Base-by-base conservation (phyloP, 2,329 filamentous ascomycete species). In the Trichoderma sp. region DNA sequence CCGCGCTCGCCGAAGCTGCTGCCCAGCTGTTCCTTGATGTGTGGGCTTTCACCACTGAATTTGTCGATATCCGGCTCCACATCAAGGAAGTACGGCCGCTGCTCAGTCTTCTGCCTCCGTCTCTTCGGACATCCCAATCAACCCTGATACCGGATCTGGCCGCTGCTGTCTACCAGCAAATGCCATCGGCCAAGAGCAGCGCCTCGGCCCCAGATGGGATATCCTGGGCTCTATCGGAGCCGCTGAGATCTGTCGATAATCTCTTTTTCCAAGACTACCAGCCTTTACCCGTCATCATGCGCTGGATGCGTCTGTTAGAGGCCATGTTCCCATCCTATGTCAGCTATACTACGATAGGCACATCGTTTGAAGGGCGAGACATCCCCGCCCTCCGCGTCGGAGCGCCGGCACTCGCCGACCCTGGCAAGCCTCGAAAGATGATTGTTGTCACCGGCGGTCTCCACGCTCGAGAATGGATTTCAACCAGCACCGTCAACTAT, bases 391-490 rank as follows among this genome's bases (percentile, higher is more conserved):
- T 99, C 25, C 89, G 91, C 69, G 85, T 98, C 4, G 92, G 94
- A 19, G 85, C 74, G 82, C 83, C 76, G 73, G 82, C 54, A 74
- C 82, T 64, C 74, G 68, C 84, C 32, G 78, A 84, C 7, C 73
- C 80, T 2, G 75, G 78, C 4, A 74, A 76, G 13, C 84, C 82
- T 5, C 87, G 92, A 59, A 92, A 92, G 77, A 94, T 92, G 0
- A 88, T 97, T 67, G 82, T 97, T 60, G 83, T 99, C 22, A 89
- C 89, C 4, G 95, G 93, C 64, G 94, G 94, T 58, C 84, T 92
- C n/a, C 95, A 98, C 78, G 94, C 94, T 3, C 88, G 95, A 42
- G 95, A 99, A 82, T 99, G 95, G 95, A 97, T 99, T 71, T 92
- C 93, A 56, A 93, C 91, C 1, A 95, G 90, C 74, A 97, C 93